A percentile compares a stretch with the other conserved stretches of the same genome.
phyloP scores from a whole-genome alignment of 2,329 filamentous ascomycete genomes.

The Claviceps maximensis region DNA sequence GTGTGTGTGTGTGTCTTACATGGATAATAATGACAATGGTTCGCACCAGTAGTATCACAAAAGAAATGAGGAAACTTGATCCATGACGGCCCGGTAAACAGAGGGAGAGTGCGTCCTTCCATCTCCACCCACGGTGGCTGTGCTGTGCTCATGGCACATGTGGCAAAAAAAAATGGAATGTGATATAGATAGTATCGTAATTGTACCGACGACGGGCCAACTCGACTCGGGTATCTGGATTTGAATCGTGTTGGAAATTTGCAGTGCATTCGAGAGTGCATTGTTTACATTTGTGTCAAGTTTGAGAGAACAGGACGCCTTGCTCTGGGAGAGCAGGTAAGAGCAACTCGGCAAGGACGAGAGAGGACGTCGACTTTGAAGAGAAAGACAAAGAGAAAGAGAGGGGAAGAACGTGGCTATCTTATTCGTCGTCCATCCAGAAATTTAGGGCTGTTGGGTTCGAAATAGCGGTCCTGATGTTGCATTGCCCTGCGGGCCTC shows the following conservation, averaged over 20 bases:
- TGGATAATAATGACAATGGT: too few species aligned
- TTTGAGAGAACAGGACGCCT: neutral
- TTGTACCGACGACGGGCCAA: neutral
- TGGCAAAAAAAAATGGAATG: neutral
- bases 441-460: slow-evolving; percentile 37
- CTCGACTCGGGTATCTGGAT: neutral
- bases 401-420: neutral
- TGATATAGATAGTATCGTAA: neutral
- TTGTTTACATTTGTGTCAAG: neutral
- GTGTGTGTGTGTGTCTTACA: too few species aligned
- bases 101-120: neutral
- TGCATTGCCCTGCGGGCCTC: slow-evolving; percentile 39
- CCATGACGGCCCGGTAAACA: neutral
- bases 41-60: neutral
- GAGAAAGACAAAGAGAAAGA: neutral
- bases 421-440: slow-evolving; percentile 41
- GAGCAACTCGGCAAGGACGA: too few species aligned
- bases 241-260: neutral
- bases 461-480: slow-evolving; percentile 34
- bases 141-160: neutral
- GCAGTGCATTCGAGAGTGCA: neutral
- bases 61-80: neutral
- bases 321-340: too few species aligned
- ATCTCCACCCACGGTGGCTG: neutral
- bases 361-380: too few species aligned